A percentile compares a stretch with the other conserved stretches of the same genome.
Evolutionary conservation across 176 grass and related monocot species (phyloP).

Genomic region (Zoysia japonica): DNA sequence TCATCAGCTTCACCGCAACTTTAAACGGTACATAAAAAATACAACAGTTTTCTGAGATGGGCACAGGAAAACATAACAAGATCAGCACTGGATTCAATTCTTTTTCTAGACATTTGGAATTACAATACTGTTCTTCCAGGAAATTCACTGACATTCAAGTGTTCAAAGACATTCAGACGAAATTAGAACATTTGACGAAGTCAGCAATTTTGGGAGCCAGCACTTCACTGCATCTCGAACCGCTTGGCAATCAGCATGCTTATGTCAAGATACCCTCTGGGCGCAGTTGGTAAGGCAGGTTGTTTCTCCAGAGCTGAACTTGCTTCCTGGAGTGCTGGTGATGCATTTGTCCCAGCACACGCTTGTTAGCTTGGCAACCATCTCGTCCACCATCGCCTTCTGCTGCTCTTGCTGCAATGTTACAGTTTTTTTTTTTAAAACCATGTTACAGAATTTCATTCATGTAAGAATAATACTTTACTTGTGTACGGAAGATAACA

Average conservation of each 20-base stretch:
- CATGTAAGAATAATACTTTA: constrained; percentile 4
- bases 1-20: neutral
- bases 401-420: constrained; percentile 79
- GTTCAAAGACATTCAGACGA: neutral
- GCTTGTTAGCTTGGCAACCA: constrained; percentile 74
- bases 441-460: constrained; percentile 15
- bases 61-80: neutral
- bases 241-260: constrained; percentile 68
- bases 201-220: neutral
- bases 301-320: constrained; percentile 78
- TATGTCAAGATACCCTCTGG: constrained; percentile 69
- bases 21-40: neutral
- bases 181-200: neutral
- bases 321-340: constrained; percentile 71
- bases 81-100: neutral
- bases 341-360: constrained; percentile 95
- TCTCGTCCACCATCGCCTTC: constrained; percentile 68
- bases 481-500: neutral
- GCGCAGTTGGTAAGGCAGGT: constrained; percentile 76
- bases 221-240: constrained; percentile 59
- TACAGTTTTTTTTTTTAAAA: no score
- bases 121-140: neutral
- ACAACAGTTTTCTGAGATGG: neutral
- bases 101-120: neutral
- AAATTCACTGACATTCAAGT: neutral